These are phyloP conservation scores for Calonectria naviculata DNA, from an alignment of 2,329 filamentous ascomycete genomes.

Conservation along the genomic window DNA sequence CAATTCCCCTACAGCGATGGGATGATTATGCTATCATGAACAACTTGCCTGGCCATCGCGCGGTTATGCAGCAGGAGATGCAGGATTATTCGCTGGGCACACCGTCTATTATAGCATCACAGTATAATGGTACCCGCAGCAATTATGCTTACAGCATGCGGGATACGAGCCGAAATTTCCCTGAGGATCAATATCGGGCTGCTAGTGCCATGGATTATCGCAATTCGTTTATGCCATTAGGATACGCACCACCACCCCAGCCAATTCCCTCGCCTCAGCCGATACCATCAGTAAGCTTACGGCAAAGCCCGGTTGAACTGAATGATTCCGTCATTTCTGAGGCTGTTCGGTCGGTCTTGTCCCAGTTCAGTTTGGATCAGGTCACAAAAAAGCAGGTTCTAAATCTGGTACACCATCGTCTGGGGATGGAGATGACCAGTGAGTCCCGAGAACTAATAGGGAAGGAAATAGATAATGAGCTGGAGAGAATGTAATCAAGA, in stretches of 20 bases:
- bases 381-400: slow-evolving; percentile 98
- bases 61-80: slow-evolving; percentile 72
- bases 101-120: background rate
- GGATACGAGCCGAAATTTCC: background rate
- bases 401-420: slow-evolving; percentile 89
- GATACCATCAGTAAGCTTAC: slow-evolving; percentile 67
- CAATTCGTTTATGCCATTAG: slow-evolving; percentile 78
- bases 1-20: slow-evolving; percentile 95
- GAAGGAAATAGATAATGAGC: slow-evolving; percentile 89
- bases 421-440: slow-evolving; percentile 88
- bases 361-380: slow-evolving; percentile 92
- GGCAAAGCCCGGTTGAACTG: slow-evolving; percentile 71
- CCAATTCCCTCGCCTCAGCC: slow-evolving; percentile 46
- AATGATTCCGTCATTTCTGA: slow-evolving; percentile 87
- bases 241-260: slow-evolving; percentile 80
- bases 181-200: background rate
- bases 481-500: slow-evolving; percentile 85
- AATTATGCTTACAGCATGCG: background rate
- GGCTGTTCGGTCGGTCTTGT: slow-evolving; percentile 83
- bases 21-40: slow-evolving; percentile 92
- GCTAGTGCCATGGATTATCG: background rate
- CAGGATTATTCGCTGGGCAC: slow-evolving; percentile 82
- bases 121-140: background rate
- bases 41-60: slow-evolving; percentile 90
- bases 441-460: slow-evolving; percentile 92